Percentiles rank a stretch among this genome's conserved stretches.
Conservation (phyloP, 768 basidiomycete species). For the Russula ochroleuca region DNA sequence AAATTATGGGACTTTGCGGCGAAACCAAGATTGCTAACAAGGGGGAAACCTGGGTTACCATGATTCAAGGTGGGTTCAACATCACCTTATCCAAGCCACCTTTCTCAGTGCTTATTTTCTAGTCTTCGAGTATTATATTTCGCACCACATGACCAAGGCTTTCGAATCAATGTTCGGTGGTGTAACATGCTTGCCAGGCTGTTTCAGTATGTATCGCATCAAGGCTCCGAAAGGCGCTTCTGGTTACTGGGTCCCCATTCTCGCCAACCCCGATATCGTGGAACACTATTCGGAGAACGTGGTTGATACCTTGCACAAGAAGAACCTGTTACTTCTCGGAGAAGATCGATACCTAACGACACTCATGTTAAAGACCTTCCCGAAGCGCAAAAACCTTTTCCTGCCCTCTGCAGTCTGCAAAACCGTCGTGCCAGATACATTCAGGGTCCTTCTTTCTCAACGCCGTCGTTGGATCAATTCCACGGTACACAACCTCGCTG, state of each 20-base stretch:
- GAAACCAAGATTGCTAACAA: constrained; percentile 99
- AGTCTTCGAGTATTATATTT: constrained; percentile 99
- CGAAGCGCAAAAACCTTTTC: constrained; percentile 98
- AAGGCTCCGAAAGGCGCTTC: constrained; percentile 96
- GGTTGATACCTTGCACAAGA: constrained; percentile 98
- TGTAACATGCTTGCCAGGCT: constrained; percentile 98
- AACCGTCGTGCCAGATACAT: constrained; percentile 96
- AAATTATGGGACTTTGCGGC: constrained; percentile 98
- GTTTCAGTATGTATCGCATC: constrained; percentile 99
- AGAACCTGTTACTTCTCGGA: constrained; percentile 93
- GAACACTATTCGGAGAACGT: constrained; percentile 99
- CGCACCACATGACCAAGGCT: constrained; percentile 97
- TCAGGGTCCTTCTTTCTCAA: constrained; percentile 88
- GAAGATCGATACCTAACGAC: constrained; percentile 99
- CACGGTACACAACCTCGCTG: constrained; percentile 95
- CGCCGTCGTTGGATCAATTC: constrained; percentile 99
- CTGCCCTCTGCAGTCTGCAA: constrained; percentile 99
- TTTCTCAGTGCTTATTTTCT: constrained; percentile 17
- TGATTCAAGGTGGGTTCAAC: constrained; percentile 84
- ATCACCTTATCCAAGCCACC: background rate
- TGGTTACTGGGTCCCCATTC: constrained; percentile 97
- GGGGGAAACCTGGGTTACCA: constrained; percentile 96
- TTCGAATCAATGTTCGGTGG: constrained; percentile 99
- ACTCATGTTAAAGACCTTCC: constrained; percentile 97
- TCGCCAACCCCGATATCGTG: constrained; percentile 97